These are phyloP conservation scores for Boletus rubescentipes DNA, from an alignment of 768 basidiomycete species.

Conservation along the genomic window DNA sequence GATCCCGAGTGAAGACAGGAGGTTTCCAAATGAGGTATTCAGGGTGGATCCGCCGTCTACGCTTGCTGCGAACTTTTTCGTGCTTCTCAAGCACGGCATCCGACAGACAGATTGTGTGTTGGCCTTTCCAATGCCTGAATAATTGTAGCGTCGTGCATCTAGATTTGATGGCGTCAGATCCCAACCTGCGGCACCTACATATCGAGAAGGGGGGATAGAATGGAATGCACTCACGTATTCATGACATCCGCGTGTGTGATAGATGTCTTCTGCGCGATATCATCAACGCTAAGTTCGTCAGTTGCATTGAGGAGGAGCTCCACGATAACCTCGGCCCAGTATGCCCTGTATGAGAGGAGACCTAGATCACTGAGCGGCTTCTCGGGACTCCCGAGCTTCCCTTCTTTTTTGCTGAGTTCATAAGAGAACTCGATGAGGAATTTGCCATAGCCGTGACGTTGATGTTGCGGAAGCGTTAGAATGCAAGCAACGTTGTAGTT, in stretches of 20 bases:
- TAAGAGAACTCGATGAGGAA: slow-evolving; percentile 98
- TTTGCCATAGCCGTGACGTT: slow-evolving; percentile 94
- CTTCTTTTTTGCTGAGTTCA: slow-evolving; percentile 94
- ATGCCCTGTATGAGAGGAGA: slow-evolving; percentile 88
- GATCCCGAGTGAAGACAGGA: slow-evolving; percentile 87
- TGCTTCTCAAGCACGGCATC: slow-evolving; percentile 90
- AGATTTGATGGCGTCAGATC: slow-evolving; percentile 16
- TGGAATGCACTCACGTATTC: slow-evolving; percentile 80
- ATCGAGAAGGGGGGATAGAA: not conserved
- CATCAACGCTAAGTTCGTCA: slow-evolving; percentile 89
- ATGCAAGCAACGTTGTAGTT: slow-evolving; percentile 99
- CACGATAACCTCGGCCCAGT: slow-evolving; percentile 97
- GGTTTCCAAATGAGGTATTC: slow-evolving; percentile 91
- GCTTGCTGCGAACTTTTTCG: slow-evolving; percentile 79
- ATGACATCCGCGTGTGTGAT: slow-evolving; percentile 96
- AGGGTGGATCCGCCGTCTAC: slow-evolving; percentile 73
- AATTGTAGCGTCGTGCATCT: slow-evolving; percentile 94
- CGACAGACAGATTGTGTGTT: slow-evolving; percentile 89
- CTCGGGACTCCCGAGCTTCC: slow-evolving; percentile 94
- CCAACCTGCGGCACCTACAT: not conserved
- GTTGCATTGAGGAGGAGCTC: slow-evolving; percentile 73
- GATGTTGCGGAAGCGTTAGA: slow-evolving; percentile 96
- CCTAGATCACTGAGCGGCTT: slow-evolving; percentile 96
- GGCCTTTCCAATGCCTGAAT: slow-evolving; percentile 95
- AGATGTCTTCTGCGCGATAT: slow-evolving; percentile 92